phyloP scores from a whole-genome alignment of 495 filamentous ascomycete genomes.

The Penicillium riverlandense region DNA sequence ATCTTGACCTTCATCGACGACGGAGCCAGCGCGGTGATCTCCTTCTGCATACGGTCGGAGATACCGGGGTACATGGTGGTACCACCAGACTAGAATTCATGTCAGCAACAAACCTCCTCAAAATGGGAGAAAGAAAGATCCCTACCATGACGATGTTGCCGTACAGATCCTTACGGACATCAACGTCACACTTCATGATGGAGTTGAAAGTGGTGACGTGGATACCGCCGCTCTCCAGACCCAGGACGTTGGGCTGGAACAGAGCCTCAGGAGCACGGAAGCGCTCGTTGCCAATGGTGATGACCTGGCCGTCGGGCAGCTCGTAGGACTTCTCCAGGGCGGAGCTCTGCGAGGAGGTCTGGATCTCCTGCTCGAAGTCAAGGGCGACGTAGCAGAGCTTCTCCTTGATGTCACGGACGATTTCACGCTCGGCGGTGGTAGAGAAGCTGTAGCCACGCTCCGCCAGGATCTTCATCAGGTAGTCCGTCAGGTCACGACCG shows the following conservation, averaged over 20 bases:
- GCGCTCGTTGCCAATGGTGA: conserved; percentile 99
- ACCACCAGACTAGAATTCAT: conserved; percentile 72
- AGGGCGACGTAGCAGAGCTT: conserved; percentile 99
- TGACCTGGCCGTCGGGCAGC: conserved; percentile 98
- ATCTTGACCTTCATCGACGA: conserved; percentile 88
- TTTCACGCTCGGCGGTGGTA: conserved; percentile 99
- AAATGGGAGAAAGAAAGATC: conserved; percentile 5
- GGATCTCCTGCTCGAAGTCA: conserved; percentile 99
- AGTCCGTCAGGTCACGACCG: conserved; percentile 98
- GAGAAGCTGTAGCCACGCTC: conserved; percentile 99
- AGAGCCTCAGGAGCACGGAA: conserved; percentile 99
- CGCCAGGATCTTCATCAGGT: conserved; percentile 99
- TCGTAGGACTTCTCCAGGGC: conserved; percentile 99
- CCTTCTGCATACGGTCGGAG: conserved; percentile 99
- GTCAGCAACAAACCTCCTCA: conserved; percentile 4
- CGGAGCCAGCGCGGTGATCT: conserved; percentile 97
- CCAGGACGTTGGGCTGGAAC: conserved; percentile 96
- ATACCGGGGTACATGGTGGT: conserved; percentile 99
- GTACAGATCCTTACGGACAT: conserved; percentile 98
- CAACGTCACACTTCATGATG: conserved; percentile 99
- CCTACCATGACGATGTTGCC: conserved; percentile 99
- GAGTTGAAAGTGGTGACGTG: conserved; percentile 99
- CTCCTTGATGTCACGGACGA: conserved; percentile 99
- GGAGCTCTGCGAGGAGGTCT: conserved; percentile 97
- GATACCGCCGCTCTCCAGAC: conserved; percentile 97